A percentile compares a stretch with the other conserved stretches of the same genome.
Evolutionary conservation across 164 flowering plant species (phyloP).

Genomic region (Brasenia schreberi): DNA sequence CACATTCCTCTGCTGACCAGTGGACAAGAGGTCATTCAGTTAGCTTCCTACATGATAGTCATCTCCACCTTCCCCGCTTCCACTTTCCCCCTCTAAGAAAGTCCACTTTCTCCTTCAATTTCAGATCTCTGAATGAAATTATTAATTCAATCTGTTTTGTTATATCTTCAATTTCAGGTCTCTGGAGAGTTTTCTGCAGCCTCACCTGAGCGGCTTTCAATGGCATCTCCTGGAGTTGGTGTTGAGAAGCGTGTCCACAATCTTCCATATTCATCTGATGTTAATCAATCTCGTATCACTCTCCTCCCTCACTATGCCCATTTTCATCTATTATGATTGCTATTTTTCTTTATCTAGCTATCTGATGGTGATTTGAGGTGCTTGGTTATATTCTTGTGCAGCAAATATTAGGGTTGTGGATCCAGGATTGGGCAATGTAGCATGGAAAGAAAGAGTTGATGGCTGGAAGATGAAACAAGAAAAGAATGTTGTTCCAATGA

Average conservation of each 20-base stretch:
- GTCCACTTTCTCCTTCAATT: background rate
- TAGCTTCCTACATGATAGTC: background rate
- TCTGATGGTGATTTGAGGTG: background rate
- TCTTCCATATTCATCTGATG: conserved; percentile 11
- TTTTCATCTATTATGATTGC: background rate
- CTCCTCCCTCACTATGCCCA: background rate
- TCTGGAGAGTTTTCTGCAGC: conserved; percentile 32
- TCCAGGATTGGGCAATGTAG: conserved; percentile 52
- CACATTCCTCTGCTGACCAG: conserved; percentile 60
- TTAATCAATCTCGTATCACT: conserved; percentile 38
- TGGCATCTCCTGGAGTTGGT: conserved; percentile 2
- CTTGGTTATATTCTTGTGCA: conserved; percentile 9
- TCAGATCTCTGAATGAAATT: background rate
- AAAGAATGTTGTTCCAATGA: conserved; percentile 56
- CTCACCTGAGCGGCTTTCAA: conserved; percentile 1
- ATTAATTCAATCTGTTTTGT: no score
- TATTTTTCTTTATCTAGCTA: no score
- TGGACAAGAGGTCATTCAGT: conserved; percentile 38
- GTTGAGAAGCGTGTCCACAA: conserved; percentile 1
- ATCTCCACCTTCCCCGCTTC: background rate
- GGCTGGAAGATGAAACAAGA: conserved; percentile 48
- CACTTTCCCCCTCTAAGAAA: no score
- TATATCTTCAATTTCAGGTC: conserved; percentile 21
- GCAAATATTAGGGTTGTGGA: conserved; percentile 73
- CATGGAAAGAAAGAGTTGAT: conserved; percentile 54